Conservation (phyloP, 768 basidiomycete genomes). For the Steccherinum ochraceum region DNA sequence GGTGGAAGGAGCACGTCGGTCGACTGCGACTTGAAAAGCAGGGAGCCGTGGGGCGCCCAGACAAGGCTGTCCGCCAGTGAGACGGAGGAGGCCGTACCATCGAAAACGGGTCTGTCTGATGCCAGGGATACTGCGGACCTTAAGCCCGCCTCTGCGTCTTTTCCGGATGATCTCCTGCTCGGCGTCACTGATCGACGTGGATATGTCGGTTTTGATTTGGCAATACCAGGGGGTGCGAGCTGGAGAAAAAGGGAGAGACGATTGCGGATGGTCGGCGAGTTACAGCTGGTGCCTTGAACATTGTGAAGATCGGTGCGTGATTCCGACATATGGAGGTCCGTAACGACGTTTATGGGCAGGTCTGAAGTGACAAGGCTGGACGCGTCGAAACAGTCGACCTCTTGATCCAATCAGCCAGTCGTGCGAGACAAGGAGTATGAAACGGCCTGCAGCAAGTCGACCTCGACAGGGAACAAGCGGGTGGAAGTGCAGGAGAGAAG, state of each 20-base stretch:
- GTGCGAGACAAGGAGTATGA: too few relatives aligned
- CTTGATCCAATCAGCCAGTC: too few relatives aligned
- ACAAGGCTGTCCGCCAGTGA: slow-evolving; percentile 7
- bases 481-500: too few relatives aligned
- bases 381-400: too few relatives aligned
- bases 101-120: not conserved
- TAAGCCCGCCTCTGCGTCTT: not conserved
- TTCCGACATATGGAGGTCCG: too few relatives aligned
- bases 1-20: slow-evolving; percentile 10
- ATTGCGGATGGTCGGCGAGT: slow-evolving; percentile 5
- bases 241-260: slow-evolving; percentile 20
- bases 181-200: not conserved
- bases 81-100: slow-evolving; percentile 2
- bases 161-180: not conserved
- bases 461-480: too few relatives aligned
- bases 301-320: too few relatives aligned
- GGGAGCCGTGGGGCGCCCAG: slow-evolving; percentile 4
- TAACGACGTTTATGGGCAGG: too few relatives aligned
- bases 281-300: not conserved
- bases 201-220: not conserved
- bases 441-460: too few relatives aligned
- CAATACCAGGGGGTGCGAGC: slow-evolving; percentile 12
- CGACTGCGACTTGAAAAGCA: slow-evolving; percentile 3
- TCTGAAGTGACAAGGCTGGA: too few relatives aligned
- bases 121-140: not conserved